Evolutionary conservation across 129 eudicot species (phyloP).

Genomic region (Sambucus nigra): DNA sequence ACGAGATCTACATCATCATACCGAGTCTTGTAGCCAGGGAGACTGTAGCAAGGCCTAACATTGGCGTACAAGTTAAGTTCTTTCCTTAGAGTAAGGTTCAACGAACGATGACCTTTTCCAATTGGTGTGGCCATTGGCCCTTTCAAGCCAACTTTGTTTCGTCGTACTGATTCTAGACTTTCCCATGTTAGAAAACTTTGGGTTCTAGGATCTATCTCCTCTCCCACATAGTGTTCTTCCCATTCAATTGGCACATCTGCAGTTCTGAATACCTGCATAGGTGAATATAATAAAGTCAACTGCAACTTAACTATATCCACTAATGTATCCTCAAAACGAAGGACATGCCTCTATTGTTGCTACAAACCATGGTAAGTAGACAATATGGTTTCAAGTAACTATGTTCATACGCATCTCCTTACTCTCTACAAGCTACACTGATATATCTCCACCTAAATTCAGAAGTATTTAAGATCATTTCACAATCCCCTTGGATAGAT

Average conservation of each 20-base stretch:
- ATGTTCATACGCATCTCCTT: not conserved
- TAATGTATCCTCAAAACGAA: not conserved
- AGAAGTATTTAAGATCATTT: no score
- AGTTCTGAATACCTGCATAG: conserved; percentile 54
- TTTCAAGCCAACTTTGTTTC: conserved; percentile 80
- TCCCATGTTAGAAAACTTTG: conserved; percentile 97
- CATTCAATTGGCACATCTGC: conserved; percentile 95
- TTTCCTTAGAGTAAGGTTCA: conserved; percentile 91
- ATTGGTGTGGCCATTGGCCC: conserved; percentile 99
- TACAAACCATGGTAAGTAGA: not conserved
- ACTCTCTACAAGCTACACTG: no score
- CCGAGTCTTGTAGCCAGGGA: conserved; percentile 96
- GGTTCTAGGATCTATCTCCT: conserved; percentile 87
- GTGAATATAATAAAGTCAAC: not conserved
- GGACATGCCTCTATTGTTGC: no score
- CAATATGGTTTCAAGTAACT: not conserved
- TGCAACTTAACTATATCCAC: conserved; percentile 1
- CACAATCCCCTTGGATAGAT: no score
- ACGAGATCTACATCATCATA: conserved; percentile 86
- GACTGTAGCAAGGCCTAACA: conserved; percentile 97
- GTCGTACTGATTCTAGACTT: conserved; percentile 86
- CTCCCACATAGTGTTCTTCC: conserved; percentile 95
- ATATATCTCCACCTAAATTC: no score
- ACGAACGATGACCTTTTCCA: conserved; percentile 97
- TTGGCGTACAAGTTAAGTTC: conserved; percentile 91